These are phyloP conservation scores for Pyrenula massariospora DNA, from an alignment of 495 filamentous ascomycete species.

Conservation along the genomic window DNA sequence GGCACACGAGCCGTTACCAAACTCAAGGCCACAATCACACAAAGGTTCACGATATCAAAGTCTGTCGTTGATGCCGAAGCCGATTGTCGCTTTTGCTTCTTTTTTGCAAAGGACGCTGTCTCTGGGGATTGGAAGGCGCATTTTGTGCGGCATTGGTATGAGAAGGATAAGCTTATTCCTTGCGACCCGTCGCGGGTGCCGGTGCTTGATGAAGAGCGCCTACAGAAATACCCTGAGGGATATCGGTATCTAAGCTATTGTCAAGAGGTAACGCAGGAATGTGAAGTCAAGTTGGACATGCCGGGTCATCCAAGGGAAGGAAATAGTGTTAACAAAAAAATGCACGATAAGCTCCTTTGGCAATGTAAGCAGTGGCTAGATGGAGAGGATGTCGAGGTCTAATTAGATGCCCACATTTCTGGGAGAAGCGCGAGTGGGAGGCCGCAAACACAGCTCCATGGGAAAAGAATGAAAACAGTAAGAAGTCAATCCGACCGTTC, in stretches of 20 bases:
- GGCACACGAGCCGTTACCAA: constrained; percentile 49
- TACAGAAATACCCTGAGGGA: constrained; percentile 39
- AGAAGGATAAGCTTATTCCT: constrained; percentile 55
- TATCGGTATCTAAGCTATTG: constrained; percentile 46
- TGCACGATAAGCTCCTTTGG: constrained; percentile 34
- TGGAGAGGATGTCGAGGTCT: constrained; percentile 28
- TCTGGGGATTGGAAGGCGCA: constrained; percentile 39
- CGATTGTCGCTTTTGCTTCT: constrained; percentile 56
- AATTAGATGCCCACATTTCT: no score
- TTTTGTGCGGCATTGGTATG: constrained; percentile 55
- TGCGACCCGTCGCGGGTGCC: constrained; percentile 41
- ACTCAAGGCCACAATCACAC: constrained; percentile 61
- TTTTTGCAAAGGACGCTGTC: constrained; percentile 33
- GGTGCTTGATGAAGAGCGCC: constrained; percentile 28
- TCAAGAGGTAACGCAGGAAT: constrained; percentile 30
- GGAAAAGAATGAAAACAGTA: no score
- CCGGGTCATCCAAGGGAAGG: constrained; percentile 32
- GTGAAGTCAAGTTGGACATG: constrained; percentile 30
- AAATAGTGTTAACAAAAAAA: constrained; percentile 23
- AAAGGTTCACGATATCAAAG: constrained; percentile 41
- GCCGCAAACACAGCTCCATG: no score
- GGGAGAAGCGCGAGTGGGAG: no score
- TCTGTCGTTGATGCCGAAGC: constrained; percentile 37
- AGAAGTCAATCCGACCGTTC: no score
- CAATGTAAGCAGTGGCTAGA: constrained; percentile 35